Base-by-base conservation (phyloP, 1,284 basidiomycete species). In the Cutaneotrichosporon spelunceum region DNA sequence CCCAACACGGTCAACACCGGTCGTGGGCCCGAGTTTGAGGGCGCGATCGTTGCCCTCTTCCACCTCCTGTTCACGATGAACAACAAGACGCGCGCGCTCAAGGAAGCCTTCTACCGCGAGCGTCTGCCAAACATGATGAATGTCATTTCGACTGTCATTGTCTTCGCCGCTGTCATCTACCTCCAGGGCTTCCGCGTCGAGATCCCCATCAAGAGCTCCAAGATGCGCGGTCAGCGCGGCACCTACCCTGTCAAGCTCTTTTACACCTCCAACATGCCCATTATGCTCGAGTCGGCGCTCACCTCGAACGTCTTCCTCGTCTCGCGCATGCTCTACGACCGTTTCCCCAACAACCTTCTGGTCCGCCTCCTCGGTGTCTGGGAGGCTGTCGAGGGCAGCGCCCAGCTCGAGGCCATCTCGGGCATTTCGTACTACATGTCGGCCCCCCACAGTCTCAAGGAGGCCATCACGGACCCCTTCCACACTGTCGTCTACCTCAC, bases 261-360 rank as follows among this genome's bases (percentile, higher is more conserved):
- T 83, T 99, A 99, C 83, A 98, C 95, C 26, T 89, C 87, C 67
- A 99, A 98, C 84, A 98, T 98, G 95, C 94, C 95, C 66, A 99
- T 99, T 84, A 99, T 99, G 95, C 87, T 99, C 68, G 91, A 98
- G 81, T 89, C 86, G 27, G 94, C 95, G 13, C 83, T 98, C 63
- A 94, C 93, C 10, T 90, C 87, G 66, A 97, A 99, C 81, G 87
- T 98, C 29, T 98, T 94, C 82, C 91, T 99, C 78, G 86, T 99
- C 74, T 91, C 88, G 50, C 96, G 98, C 81, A 98, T 98, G 95
- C 84, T 97, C 70, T 86, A 88, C 44, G 84, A 83, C 56, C 86
- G 95, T 48, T 98, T 97, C 87, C 95, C 96, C 1, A 82, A 83
- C 70, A 97, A 96, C 83, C 79, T 98, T 68, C 83, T 97, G 66